Conservation (phyloP, 495 filamentous ascomycete genomes). For the Peziza echinospora region DNA sequence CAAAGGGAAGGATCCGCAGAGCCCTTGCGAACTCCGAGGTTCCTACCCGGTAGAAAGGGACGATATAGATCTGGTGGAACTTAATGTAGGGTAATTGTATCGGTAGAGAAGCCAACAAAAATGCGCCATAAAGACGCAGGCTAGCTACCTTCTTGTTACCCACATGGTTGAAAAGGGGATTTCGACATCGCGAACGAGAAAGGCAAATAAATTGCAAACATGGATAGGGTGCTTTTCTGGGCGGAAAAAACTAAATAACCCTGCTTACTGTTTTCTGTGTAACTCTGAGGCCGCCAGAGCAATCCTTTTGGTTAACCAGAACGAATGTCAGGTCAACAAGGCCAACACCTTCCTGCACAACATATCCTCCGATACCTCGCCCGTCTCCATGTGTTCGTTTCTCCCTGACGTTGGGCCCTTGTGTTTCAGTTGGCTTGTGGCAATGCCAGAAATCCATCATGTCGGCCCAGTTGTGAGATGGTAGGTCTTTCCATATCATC, state of each 20-base stretch:
- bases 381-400: slow-evolving; percentile 16
- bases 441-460: slow-evolving; percentile 99
- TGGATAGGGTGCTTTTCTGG: slow-evolving; percentile 3
- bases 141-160: slow-evolving; percentile 80
- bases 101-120: slow-evolving; percentile 46
- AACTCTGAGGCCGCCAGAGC: too few relatives aligned
- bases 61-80: not conserved
- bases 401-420: slow-evolving; percentile 22
- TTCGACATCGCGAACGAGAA: not conserved
- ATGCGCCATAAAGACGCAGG: slow-evolving; percentile 22
- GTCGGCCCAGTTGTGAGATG: slow-evolving; percentile 93
- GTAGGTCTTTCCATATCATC: slow-evolving; percentile 73
- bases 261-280: slow-evolving; percentile 27
- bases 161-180: slow-evolving; percentile 16
- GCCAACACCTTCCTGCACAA: slow-evolving; percentile 38
- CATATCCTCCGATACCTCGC: slow-evolving; percentile 19
- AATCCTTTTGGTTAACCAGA: slow-evolving; percentile 40
- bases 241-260: slow-evolving; percentile 18
- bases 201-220: not conserved
- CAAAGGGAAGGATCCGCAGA: too few relatives aligned
- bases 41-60: too few relatives aligned
- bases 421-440: slow-evolving; percentile 60
- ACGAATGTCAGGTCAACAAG: slow-evolving; percentile 67
- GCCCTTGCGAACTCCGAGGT: too few relatives aligned
- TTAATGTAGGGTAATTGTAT: slow-evolving; percentile 83